Conservation (phyloP, 441 rosid genomes). For the Jatropha multifida region DNA sequence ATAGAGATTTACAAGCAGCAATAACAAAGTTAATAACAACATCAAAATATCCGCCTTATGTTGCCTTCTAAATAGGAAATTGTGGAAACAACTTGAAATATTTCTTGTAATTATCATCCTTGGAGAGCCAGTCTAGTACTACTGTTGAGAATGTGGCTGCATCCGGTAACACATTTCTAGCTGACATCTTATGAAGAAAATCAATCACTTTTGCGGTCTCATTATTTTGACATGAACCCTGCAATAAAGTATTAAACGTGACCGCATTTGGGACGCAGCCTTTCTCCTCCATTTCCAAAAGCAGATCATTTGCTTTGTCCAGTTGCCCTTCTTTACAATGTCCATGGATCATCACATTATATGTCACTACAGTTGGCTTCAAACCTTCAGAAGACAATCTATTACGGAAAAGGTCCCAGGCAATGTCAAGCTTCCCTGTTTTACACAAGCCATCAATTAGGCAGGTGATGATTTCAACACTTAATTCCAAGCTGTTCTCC, state of each 20-base stretch:
- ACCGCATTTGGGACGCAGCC: constrained; percentile 36
- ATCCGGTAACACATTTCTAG: constrained; percentile 24
- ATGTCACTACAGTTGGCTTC: constrained; percentile 29
- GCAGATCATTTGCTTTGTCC: constrained; percentile 33
- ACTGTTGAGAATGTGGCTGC: background rate
- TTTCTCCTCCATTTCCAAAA: constrained; percentile 38
- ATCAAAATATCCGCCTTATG: background rate
- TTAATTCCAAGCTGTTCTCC: constrained; percentile 1
- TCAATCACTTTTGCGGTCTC: constrained; percentile 29
- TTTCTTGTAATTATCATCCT: background rate
- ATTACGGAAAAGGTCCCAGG: constrained; percentile 7
- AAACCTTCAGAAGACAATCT: constrained; percentile 21
- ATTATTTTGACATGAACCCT: constrained; percentile 25
- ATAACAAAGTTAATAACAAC: no score
- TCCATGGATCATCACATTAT: constrained; percentile 28
- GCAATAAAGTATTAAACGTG: constrained; percentile 38
- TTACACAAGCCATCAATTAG: constrained; percentile 12
- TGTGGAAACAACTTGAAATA: constrained; percentile 11
- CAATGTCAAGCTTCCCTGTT: constrained; percentile 5
- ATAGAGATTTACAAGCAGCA: no score
- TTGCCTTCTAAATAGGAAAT: background rate
- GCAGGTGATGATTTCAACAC: constrained; percentile 1
- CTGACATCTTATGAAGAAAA: constrained; percentile 38
- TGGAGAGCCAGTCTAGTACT: background rate
- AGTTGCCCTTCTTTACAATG: constrained; percentile 29